phyloP scores from a whole-genome alignment of 2,329 filamentous ascomycete genomes.

The Colletotrichum chlorophyti region DNA sequence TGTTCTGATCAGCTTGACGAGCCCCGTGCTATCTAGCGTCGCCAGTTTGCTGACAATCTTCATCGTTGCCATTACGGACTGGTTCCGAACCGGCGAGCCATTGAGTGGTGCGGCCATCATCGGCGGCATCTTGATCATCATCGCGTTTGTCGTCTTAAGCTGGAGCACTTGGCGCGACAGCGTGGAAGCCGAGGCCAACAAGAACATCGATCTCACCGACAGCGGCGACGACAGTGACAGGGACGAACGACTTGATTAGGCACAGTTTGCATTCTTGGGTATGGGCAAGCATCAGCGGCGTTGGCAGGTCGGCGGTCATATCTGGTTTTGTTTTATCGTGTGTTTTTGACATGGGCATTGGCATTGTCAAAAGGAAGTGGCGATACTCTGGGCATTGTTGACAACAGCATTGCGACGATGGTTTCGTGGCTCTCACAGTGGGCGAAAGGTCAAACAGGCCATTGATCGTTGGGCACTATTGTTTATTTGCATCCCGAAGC shows the following conservation, averaged over 20 bases:
- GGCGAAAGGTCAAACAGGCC: not conserved
- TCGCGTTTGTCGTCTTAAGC: constrained; percentile 84
- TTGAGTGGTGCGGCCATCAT: constrained; percentile 77
- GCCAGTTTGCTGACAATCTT: constrained; percentile 96
- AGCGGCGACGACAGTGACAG: constrained; percentile 52
- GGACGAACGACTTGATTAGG: constrained; percentile 42
- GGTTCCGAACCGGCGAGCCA: constrained; percentile 80
- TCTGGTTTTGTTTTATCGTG: constrained; percentile 2
- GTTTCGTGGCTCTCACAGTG: not conserved
- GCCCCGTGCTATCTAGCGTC: constrained; percentile 89
- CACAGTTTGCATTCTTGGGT: constrained; percentile 12
- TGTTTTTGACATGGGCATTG: constrained; percentile 6
- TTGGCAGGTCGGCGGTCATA: constrained; percentile 11
- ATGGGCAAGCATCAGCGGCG: constrained; percentile 18
- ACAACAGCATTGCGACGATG: constrained; percentile 6
- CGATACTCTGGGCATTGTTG: constrained; percentile 1
- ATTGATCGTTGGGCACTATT: too few species aligned
- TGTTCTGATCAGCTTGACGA: constrained; percentile 90
- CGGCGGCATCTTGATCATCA: constrained; percentile 87
- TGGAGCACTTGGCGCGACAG: constrained; percentile 96
- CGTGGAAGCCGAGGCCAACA: constrained; percentile 78
- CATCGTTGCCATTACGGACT: constrained; percentile 91
- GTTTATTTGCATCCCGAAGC: too few species aligned
- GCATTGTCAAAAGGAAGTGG: constrained; percentile 7
- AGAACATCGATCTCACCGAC: constrained; percentile 52